A percentile compares a stretch with the other conserved stretches of the same genome.
These are phyloP conservation scores for Ogataea henricii DNA, from an alignment of 805 yeast genomes.

Conservation along the genomic window DNA sequence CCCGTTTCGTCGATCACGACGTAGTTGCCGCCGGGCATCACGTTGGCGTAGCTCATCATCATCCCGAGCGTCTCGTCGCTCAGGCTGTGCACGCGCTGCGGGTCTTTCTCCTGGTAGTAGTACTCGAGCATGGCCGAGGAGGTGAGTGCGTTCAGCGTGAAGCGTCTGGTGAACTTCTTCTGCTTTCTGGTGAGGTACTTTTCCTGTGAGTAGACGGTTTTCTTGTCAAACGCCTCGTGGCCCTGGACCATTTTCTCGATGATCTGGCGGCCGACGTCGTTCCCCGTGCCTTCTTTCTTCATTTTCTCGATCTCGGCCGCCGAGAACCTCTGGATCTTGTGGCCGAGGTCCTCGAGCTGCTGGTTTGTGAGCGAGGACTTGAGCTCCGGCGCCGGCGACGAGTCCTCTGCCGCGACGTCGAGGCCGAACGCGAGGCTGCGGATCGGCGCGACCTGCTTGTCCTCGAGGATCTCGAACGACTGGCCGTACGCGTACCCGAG, in stretches of 20 bases:
- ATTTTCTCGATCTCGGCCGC: constrained; percentile 82
- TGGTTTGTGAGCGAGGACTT: constrained; percentile 62
- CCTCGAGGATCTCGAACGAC: constrained; percentile 78
- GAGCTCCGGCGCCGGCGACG: constrained; percentile 26
- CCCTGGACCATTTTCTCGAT: constrained; percentile 80
- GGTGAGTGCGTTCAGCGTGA: constrained; percentile 77
- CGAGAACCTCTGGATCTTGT: constrained; percentile 69
- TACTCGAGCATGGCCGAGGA: constrained; percentile 70
- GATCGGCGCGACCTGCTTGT: constrained; percentile 52
- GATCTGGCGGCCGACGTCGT: constrained; percentile 69
- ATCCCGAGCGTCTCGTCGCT: constrained; percentile 83
- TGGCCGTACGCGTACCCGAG: constrained; percentile 86
- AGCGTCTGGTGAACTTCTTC: constrained; percentile 83
- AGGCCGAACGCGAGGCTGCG: constrained; percentile 35
- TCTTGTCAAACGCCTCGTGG: constrained; percentile 84
- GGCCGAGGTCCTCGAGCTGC: constrained; percentile 66
- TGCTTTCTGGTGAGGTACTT: constrained; percentile 90
- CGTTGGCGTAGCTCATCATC: constrained; percentile 74
- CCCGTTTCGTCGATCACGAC: constrained; percentile 93
- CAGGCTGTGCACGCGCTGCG: constrained; percentile 70
- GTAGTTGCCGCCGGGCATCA: constrained; percentile 88
- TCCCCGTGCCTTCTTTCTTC: constrained; percentile 68
- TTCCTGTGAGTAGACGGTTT: constrained; percentile 87
- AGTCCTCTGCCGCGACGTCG: constrained; percentile 29
- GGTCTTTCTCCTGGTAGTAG: constrained; percentile 71